Evolutionary conservation across 2,329 filamentous ascomycete genomes (phyloP).

Genomic region (Fusarium marasasianum): DNA sequence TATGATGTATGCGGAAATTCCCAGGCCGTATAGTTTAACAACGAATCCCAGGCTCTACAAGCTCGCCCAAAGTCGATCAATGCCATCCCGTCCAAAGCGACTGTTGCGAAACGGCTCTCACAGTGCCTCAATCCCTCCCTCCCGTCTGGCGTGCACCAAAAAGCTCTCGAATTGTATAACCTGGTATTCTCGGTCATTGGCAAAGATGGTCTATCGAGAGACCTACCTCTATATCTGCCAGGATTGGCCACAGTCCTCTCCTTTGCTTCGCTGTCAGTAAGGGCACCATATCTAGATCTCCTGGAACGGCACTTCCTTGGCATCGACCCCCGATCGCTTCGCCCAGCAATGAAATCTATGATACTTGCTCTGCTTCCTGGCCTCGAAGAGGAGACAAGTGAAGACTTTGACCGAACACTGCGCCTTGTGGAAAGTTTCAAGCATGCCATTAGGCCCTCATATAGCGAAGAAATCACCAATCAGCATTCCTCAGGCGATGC

Average conservation of each 20-base stretch:
- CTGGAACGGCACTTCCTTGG: constrained; percentile 82
- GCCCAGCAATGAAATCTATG: constrained; percentile 89
- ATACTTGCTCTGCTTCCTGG: constrained; percentile 90
- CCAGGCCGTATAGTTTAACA: not conserved
- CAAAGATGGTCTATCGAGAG: constrained; percentile 79
- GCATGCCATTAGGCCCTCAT: constrained; percentile 66
- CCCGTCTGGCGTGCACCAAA: constrained; percentile 97
- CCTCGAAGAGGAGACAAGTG: constrained; percentile 93
- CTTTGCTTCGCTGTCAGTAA: constrained; percentile 92
- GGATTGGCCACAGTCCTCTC: constrained; percentile 89
- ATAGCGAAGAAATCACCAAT: constrained; percentile 59
- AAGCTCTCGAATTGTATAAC: constrained; percentile 91
- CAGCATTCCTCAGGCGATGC: constrained; percentile 74
- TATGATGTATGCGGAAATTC: constrained; percentile 48
- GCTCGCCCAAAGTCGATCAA: constrained; percentile 77
- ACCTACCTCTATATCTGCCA: constrained; percentile 88
- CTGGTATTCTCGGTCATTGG: constrained; percentile 90
- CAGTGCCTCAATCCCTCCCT: constrained; percentile 95
- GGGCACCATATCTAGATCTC: constrained; percentile 84
- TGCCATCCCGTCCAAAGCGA: constrained; percentile 81
- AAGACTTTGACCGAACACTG: constrained; percentile 92
- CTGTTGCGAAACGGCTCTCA: constrained; percentile 88
- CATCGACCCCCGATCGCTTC: constrained; percentile 74
- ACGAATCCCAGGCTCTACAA: constrained; percentile 77
- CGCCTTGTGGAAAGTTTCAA: constrained; percentile 83